These are phyloP conservation scores for Saksenaea vasiformis DNA, from an alignment of 371 early-diverging fungal species.

Conservation along the genomic window DNA sequence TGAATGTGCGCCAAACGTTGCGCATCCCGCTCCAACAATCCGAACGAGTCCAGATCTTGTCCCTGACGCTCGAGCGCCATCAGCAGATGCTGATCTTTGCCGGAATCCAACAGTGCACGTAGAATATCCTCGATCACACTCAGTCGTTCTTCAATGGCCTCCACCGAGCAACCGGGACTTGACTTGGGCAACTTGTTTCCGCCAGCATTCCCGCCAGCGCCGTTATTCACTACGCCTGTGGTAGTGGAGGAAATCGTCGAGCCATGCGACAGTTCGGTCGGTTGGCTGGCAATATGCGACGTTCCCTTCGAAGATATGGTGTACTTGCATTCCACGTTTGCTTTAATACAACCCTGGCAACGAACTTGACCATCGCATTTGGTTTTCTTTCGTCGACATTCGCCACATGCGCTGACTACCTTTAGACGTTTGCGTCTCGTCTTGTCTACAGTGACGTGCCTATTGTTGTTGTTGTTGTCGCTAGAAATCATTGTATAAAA, in stretches of 20 bases:
- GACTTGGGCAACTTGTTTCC: neutral
- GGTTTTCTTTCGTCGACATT: conserved; percentile 63
- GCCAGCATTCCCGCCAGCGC: neutral
- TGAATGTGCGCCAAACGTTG: conserved; percentile 9
- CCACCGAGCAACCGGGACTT: conserved; percentile 17
- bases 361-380: conserved; percentile 53
- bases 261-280: neutral
- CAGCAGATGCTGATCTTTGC: conserved; percentile 1
- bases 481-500: neutral
- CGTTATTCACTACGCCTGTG: neutral
- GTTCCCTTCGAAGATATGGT: conserved; percentile 15
- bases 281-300: neutral
- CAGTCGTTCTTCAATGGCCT: conserved; percentile 43
- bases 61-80: conserved; percentile 7
- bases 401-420: conserved; percentile 47
- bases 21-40: conserved; percentile 12
- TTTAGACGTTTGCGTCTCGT: conserved; percentile 47
- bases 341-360: conserved; percentile 38
- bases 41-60: conserved; percentile 5
- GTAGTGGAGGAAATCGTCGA: neutral
- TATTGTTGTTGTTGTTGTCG: conserved; percentile 1
- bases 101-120: conserved; percentile 21
- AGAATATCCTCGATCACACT: conserved; percentile 44
- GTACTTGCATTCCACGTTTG: conserved; percentile 43
- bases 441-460: conserved; percentile 29